Conservation (phyloP, 176 grass and related monocot genomes). For the Bonia amplexicaulis region DNA sequence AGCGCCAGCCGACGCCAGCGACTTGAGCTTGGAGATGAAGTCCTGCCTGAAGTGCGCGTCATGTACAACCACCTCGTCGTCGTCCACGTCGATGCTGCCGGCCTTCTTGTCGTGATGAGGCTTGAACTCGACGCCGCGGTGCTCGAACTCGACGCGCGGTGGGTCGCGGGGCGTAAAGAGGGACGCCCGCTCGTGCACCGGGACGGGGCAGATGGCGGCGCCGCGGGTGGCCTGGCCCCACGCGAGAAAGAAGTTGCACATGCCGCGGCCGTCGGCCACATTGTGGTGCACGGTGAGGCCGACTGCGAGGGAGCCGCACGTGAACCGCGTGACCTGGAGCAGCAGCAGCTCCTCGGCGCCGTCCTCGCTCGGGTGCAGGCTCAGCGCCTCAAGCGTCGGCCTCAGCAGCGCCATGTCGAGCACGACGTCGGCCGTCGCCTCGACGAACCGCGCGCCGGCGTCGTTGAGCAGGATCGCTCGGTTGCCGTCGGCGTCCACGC, state of each 20-base stretch:
- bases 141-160: conserved; percentile 13
- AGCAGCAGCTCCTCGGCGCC: conserved; percentile 10
- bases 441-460: conserved; percentile 13
- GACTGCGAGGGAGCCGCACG: conserved; percentile 21
- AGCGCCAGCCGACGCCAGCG: neutral
- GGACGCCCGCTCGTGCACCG: conserved; percentile 19
- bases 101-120: neutral
- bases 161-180: conserved; percentile 10
- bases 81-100: neutral
- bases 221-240: conserved; percentile 38
- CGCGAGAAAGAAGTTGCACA: conserved; percentile 27
- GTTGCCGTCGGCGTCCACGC: neutral
- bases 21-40: conserved; percentile 26
- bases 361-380: conserved; percentile 5
- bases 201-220: neutral
- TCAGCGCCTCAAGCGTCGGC: neutral
- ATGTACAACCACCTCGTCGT: conserved; percentile 13
- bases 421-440: neutral
- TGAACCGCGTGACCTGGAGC: conserved; percentile 16
- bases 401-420: neutral
- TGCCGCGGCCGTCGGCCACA: conserved; percentile 23
- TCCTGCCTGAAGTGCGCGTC: conserved; percentile 24
- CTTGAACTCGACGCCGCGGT: conserved; percentile 37
- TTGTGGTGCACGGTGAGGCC: conserved; percentile 29
- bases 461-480: conserved; percentile 33